Evolutionary conservation across 2,329 filamentous ascomycete species (phyloP).

Genomic region (Cladosporium sp.): DNA sequence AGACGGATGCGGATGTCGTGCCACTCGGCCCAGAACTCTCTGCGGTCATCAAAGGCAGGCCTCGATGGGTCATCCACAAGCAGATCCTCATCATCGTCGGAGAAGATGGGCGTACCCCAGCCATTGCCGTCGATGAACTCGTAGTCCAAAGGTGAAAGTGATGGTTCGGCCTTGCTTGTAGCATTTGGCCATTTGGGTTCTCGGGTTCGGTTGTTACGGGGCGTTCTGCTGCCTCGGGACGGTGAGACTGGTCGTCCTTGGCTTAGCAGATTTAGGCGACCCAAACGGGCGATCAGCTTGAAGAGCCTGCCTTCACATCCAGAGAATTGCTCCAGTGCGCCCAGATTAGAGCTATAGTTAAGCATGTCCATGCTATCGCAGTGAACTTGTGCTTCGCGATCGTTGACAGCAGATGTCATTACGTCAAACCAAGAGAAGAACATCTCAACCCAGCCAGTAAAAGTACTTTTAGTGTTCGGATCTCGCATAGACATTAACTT

Average conservation of each 20-base stretch:
- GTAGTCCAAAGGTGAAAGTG: conserved; percentile 38
- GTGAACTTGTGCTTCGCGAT: conserved; percentile 77
- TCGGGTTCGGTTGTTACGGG: not conserved
- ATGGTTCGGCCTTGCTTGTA: conserved; percentile 49
- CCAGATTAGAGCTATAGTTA: conserved; percentile 62
- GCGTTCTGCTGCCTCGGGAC: conserved; percentile 18
- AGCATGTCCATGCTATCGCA: conserved; percentile 61
- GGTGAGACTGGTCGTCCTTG: conserved; percentile 51
- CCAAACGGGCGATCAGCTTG: conserved; percentile 77
- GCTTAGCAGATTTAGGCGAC: conserved; percentile 77
- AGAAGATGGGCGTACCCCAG: conserved; percentile 12
- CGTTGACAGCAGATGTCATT: conserved; percentile 86
- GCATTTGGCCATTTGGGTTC: conserved; percentile 32
- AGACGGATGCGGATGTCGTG: conserved; percentile 71
- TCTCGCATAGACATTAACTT: conserved; percentile 79
- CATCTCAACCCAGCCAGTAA: conserved; percentile 84
- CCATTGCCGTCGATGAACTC: conserved; percentile 57
- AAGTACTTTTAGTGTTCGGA: conserved; percentile 55
- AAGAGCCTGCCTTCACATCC: conserved; percentile 86
- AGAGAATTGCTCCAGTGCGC: conserved; percentile 76
- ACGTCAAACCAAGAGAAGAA: conserved; percentile 95
- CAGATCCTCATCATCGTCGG: conserved; percentile 37
- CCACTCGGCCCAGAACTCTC: conserved; percentile 81
- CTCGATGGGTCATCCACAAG: conserved; percentile 7
- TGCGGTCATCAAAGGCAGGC: conserved; percentile 44